Base-by-base conservation (phyloP, 163 green algal species). In the Chlamydomonas reinhardtii region DNA sequence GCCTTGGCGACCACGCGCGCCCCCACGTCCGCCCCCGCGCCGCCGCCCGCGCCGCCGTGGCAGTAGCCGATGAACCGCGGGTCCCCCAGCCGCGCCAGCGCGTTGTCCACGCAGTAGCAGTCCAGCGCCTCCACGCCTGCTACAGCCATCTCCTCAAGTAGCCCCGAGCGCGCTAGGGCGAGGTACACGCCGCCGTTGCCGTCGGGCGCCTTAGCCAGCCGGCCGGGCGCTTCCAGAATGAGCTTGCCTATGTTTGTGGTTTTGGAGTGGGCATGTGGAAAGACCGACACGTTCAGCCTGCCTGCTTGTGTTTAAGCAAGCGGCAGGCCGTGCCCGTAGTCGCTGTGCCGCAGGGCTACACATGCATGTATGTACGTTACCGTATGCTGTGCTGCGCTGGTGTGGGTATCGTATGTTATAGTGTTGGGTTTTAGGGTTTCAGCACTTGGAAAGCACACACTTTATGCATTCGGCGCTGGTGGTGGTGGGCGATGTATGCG, bases 111-210 rank as follows among this genome's bases (percentile, higher is more conserved):
- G 64, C 90, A 97, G 89, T 96, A 97, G 84, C 90, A 96, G 89
- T 99, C 97, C 19, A 99, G 37, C 39, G 84, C 93, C 87, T 98
- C 92, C 22, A 99, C 89, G 34, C 96, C 95, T 5, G 91, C 66
- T 0, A 43, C 54, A 65, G 71, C 37, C 91, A 94, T 91, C 25
- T 62, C 52, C 29, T 76, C 82, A 15, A 95, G 86, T 0, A 84
- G 61, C 27, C 93, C 91, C 6, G 32, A 90, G n/a, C 71, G 86
- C 27, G 91, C 77, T 27, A 99, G 92, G 0, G 97, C 95, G 31
- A 90, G 69, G 93, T 98, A 99, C 54, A 99, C 85, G 20, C 97
- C 96, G 48, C 98, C 98, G 89, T 99, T 99, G 89, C 98, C 98
- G 85, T 99, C 95, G 25, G 98, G 97, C 0, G 96, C 90, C 77